A percentile compares a stretch with the other conserved stretches of the same genome.
phyloP scores from a whole-genome alignment of 2,329 filamentous ascomycete species.

The Stylonectria norvegica region DNA sequence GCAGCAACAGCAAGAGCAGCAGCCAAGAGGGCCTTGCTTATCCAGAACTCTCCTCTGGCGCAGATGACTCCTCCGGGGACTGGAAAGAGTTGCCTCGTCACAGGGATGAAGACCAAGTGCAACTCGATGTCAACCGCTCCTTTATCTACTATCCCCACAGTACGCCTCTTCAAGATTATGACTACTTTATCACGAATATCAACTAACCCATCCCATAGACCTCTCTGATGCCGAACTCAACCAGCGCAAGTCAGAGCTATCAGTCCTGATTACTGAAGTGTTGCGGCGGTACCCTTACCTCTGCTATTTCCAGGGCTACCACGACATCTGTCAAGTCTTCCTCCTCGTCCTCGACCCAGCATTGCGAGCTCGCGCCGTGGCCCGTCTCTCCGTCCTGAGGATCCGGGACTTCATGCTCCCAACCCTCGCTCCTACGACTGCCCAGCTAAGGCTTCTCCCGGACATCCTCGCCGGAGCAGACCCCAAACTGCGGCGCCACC shows the following conservation, averaged over 20 bases:
- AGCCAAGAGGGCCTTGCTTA: conserved; percentile 11
- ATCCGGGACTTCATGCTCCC: conserved; percentile 99
- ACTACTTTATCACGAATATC: too few species aligned
- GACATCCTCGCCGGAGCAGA: conserved; percentile 74
- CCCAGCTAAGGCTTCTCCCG: conserved; percentile 84
- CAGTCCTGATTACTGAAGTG: conserved; percentile 73
- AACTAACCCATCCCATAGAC: conserved; percentile 42
- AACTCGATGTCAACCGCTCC: conserved; percentile 89
- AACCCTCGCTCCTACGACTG: conserved; percentile 72
- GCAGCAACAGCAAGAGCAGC: conserved; percentile 3
- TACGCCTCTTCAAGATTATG: too few species aligned
- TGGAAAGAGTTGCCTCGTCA: conserved; percentile 72
- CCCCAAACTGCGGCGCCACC: conserved; percentile 66
- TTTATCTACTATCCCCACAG: conserved; percentile 93
- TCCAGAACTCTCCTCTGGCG: conserved; percentile 13
- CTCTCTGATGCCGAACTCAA: conserved; percentile 66
- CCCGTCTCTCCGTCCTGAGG: conserved; percentile 80
- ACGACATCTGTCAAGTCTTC: conserved; percentile 96
- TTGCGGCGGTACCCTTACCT: conserved; percentile 79
- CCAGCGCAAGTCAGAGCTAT: conserved; percentile 71
- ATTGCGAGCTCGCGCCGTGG: conserved; percentile 60
- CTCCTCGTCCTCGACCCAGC: conserved; percentile 73
- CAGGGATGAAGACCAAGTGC: conserved; percentile 84
- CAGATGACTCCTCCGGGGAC: conserved; percentile 21
- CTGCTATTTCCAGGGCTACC: conserved; percentile 97